These are phyloP conservation scores for Pseudotsuga menziesii DNA, from an alignment of 75 land plant genomes.

Conservation along the genomic window DNA sequence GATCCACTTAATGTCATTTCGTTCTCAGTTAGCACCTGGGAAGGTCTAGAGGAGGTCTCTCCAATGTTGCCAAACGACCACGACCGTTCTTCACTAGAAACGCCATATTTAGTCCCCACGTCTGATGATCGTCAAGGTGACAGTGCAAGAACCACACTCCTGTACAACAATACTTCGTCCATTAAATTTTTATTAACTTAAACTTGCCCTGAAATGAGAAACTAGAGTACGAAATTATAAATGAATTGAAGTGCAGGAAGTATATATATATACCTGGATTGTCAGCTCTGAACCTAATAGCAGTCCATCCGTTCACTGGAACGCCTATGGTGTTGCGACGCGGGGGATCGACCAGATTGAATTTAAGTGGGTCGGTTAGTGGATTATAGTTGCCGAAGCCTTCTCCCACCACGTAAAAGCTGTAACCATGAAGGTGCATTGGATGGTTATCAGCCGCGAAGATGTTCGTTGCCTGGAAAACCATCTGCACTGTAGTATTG, in stretches of 20 bases:
- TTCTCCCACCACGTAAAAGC: constrained; percentile 18
- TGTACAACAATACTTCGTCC: constrained; percentile 10
- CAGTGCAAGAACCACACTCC: constrained; percentile 77
- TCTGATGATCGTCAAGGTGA: constrained; percentile 54
- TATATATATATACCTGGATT: constrained; percentile 18
- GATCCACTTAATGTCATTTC: too few species aligned
- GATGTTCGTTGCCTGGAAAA: constrained; percentile 17
- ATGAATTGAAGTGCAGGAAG: too few species aligned
- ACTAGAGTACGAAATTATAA: too few species aligned
- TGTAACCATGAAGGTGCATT: constrained; percentile 26
- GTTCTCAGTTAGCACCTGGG: constrained; percentile 40
- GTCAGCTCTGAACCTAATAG: constrained; percentile 17
- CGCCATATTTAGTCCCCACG: constrained; percentile 63
- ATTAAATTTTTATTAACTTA: not conserved
- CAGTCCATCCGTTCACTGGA: constrained; percentile 22
- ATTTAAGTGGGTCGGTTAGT: not conserved
- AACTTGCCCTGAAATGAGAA: too few species aligned
- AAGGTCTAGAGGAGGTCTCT: constrained; percentile 59
- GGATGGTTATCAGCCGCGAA: constrained; percentile 17
- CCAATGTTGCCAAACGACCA: constrained; percentile 29
- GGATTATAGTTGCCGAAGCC: constrained; percentile 25
- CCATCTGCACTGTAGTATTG: constrained; percentile 13
- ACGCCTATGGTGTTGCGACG: constrained; percentile 16
- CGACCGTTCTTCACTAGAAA: constrained; percentile 53
- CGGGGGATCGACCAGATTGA: constrained; percentile 22